These are phyloP conservation scores for Fagus crenata DNA, from an alignment of 306 rosid genomes.

Conservation along the genomic window DNA sequence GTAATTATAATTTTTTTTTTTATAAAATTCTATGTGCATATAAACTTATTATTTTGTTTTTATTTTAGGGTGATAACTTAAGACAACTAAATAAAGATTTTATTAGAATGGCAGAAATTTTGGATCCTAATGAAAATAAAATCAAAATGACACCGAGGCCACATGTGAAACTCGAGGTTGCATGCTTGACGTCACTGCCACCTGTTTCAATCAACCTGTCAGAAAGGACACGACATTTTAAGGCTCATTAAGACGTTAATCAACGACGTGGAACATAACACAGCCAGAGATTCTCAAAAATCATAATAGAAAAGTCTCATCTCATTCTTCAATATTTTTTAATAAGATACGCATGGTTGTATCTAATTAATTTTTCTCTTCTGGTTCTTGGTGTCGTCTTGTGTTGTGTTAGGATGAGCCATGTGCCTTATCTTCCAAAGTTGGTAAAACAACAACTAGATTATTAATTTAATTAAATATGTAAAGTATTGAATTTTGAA, in stretches of 20 bases:
- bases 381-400: too few species aligned
- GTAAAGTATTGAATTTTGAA: not conserved
- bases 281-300: not conserved
- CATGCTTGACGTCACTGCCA: constrained; percentile 20
- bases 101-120: too few species aligned
- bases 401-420: too few species aligned
- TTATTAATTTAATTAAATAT: not conserved
- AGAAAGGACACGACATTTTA: constrained; percentile 6
- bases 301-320: not conserved
- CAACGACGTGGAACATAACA: constrained; percentile 39
- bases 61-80: not conserved
- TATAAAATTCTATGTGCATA: too few species aligned
- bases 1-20: too few species aligned
- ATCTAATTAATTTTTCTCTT: constrained; percentile 18
- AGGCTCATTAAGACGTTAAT: not conserved
- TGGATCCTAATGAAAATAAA: constrained; percentile 25
- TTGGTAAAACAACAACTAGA: not conserved
- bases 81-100: not conserved
- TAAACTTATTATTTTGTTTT: too few species aligned
- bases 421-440: too few species aligned
- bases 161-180: constrained; percentile 30
- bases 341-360: constrained; percentile 25
- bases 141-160: constrained; percentile 45
- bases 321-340: constrained; percentile 10
- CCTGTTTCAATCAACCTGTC: constrained; percentile 19